Evolutionary conservation across 768 basidiomycete genomes (phyloP), one percentile per base, ranked within the genome.

Genomic region (Leccinum sublutescens): DNA sequence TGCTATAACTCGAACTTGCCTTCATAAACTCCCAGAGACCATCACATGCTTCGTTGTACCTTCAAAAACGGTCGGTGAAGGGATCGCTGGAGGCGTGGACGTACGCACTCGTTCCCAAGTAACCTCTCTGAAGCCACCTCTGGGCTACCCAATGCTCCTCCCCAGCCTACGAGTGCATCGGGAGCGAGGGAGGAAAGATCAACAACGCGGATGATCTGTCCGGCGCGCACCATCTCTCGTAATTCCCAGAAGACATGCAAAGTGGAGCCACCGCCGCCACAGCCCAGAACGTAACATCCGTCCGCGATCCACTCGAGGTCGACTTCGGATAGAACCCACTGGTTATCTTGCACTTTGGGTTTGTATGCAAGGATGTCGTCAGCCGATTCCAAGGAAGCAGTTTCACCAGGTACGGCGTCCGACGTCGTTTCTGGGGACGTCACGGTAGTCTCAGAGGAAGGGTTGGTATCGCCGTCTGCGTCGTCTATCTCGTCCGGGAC

Each of bases 181-280:
- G 79, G 74, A 0, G 70, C 38, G 7, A 85, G 70, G 45, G 76
- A 73, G 10, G 72, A 69, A 14, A 79, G 64, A 59, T 84, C 82
- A 21, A 84, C 65, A 10, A 84, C 77, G 17, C 77, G 75, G 51
- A 84, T 75, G 4, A 64, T 65, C 5, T 74, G 73, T 5, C 85
- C 86, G 23, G 76, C 72, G 5, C 85, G 76, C 1, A 86, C 70
- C 59, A 84, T 75, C 62, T 86, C 81, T 38, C 83, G 75, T 8
- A 79, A 71, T 63, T 78, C 78, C 3, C 86, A 68, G 64, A 79
- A 85, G 2, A 76, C 69, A 17, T 81, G 79, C 60, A 84, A 78
- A 0, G 86, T 82, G 2, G 80, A 78, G 7, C 86, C 86, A 2
- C 86, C 86, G 29, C 86, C 86, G 3, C 86, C 86, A 17, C 80